A percentile compares a stretch with the other conserved stretches of the same genome.
phyloP scores from a whole-genome alignment of 169 alveolate genomes.

The Cyclospora cayetanensis region DNA sequence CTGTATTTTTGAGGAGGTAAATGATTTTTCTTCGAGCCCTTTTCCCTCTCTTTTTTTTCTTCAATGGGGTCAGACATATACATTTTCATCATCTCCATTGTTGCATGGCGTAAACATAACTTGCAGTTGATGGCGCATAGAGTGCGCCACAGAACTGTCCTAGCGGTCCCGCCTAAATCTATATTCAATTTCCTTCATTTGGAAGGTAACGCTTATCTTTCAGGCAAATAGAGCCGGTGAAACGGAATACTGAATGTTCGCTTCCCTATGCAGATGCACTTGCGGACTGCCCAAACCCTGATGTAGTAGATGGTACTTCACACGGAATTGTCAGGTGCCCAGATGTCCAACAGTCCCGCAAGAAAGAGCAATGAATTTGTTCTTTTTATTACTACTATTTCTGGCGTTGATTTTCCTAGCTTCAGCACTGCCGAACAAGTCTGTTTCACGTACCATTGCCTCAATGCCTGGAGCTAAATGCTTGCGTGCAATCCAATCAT shows the following conservation, averaged over 20 bases:
- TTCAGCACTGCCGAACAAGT: conserved; percentile 23
- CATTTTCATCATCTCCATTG: no score
- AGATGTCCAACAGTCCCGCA: not conserved
- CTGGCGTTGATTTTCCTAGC: not conserved
- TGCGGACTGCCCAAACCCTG: conserved; percentile 15
- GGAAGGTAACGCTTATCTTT: not conserved
- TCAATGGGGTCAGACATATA: no score
- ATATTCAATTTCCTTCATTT: conserved; percentile 6
- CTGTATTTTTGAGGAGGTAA: no score
- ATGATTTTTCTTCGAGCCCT: no score
- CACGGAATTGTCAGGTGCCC: not conserved
- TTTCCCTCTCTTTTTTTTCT: no score
- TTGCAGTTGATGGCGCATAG: not conserved
- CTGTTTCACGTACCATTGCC: no score
- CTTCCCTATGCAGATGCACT: not conserved
- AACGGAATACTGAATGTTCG: not conserved
- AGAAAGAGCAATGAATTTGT: no score
- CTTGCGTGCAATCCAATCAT: not conserved
- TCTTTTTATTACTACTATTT: not conserved
- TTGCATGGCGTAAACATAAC: no score
- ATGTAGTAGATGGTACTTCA: not conserved
- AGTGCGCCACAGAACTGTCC: not conserved
- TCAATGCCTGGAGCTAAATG: no score
- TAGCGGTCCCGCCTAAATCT: no score
- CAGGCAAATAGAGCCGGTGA: not conserved